Evolutionary conservation across 1,284 basidiomycete species (phyloP).

Genomic region (Agaricales sp.): DNA sequence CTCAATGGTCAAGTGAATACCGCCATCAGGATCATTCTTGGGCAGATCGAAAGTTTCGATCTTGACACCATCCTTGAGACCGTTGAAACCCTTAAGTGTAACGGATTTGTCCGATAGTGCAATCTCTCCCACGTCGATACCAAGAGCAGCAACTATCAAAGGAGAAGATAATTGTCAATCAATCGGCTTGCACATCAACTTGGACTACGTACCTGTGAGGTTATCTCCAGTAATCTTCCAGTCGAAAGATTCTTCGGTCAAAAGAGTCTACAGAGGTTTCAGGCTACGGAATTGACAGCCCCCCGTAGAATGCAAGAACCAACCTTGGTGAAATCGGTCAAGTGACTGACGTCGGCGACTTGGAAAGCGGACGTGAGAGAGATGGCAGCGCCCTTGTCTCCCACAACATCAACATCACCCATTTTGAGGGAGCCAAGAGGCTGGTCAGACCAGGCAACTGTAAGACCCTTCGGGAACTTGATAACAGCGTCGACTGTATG

Average conservation of each 20-base stretch:
- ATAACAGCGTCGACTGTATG: slow-evolving; percentile 60
- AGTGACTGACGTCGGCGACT: slow-evolving; percentile 47
- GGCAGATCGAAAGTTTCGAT: slow-evolving; percentile 70
- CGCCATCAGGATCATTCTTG: slow-evolving; percentile 64
- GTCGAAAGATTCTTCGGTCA: slow-evolving; percentile 61
- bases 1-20: slow-evolving; percentile 59
- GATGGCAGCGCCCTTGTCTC: slow-evolving; percentile 56
- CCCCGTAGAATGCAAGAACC: slow-evolving; percentile 3
- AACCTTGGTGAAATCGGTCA: slow-evolving; percentile 62
- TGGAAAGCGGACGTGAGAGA: slow-evolving; percentile 46
- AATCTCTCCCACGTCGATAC: slow-evolving; percentile 51
- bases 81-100: slow-evolving; percentile 65
- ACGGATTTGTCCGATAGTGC: slow-evolving; percentile 49
- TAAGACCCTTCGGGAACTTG: slow-evolving; percentile 53
- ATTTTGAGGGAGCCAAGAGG: slow-evolving; percentile 56
- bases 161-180: slow-evolving; percentile 6
- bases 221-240: slow-evolving; percentile 69
- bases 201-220: slow-evolving; percentile 35
- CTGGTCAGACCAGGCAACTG: slow-evolving; percentile 52
- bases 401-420: slow-evolving; percentile 44
- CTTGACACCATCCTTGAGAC: slow-evolving; percentile 50
- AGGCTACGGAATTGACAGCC: neutral
- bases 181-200: neutral
- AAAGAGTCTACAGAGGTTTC: slow-evolving; percentile 27
- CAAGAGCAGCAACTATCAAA: slow-evolving; percentile 39